Evolutionary conservation across 2,329 filamentous ascomycete species (phyloP).

Genomic region (Verticillium longisporum): DNA sequence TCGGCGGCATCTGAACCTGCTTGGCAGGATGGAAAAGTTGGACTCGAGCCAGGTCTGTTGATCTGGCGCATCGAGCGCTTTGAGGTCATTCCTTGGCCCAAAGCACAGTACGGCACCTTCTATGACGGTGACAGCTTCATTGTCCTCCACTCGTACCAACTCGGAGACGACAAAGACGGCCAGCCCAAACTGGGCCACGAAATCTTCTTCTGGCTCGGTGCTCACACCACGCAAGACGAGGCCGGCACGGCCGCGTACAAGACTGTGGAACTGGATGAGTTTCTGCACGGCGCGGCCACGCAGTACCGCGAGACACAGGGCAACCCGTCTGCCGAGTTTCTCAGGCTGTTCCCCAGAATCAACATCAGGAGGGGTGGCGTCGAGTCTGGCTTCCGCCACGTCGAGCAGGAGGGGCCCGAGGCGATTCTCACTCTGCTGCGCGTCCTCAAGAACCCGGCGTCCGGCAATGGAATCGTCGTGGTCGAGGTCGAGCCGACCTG

Average conservation of each 20-base stretch:
- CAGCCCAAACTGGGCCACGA: constrained; percentile 48
- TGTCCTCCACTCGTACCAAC: constrained; percentile 51
- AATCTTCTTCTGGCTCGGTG: constrained; percentile 65
- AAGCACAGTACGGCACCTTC: constrained; percentile 50
- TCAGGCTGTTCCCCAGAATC: constrained; percentile 52
- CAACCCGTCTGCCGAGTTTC: constrained; percentile 52
- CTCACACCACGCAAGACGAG: constrained; percentile 60
- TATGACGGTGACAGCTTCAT: constrained; percentile 65
- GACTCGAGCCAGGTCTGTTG: constrained; percentile 44
- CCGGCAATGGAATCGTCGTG: constrained; percentile 45
- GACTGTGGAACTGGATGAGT: constrained; percentile 64
- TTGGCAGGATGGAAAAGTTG: constrained; percentile 54
- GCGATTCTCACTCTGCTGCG: constrained; percentile 49
- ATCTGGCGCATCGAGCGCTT: constrained; percentile 66
- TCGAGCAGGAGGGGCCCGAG: constrained; percentile 37
- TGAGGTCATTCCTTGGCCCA: constrained; percentile 55
- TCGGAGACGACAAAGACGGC: constrained; percentile 33
- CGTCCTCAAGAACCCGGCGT: constrained; percentile 53
- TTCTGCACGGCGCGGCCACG: constrained; percentile 51
- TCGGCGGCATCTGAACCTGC: constrained; percentile 60
- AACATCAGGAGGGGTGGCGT: constrained; percentile 56
- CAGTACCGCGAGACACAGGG: constrained; percentile 60
- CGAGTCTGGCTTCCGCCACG: constrained; percentile 55
- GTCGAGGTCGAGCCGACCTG: constrained; percentile 57
- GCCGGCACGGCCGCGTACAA: constrained; percentile 65